phyloP scores from a whole-genome alignment of 169 alveolate species.

The Plasmodium cynomolgi region DNA sequence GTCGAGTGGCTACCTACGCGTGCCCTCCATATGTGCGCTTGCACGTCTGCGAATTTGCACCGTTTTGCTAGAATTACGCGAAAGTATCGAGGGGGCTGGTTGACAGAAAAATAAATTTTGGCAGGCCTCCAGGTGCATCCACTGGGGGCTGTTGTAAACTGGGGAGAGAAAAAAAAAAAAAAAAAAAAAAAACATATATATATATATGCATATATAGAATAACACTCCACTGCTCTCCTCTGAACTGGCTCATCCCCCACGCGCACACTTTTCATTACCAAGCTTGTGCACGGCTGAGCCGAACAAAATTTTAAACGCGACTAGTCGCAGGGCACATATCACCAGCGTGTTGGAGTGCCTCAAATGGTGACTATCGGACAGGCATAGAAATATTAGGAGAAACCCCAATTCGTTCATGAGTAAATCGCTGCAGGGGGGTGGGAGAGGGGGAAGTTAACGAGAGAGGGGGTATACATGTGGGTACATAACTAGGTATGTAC shows the following conservation, averaged over 20 bases:
- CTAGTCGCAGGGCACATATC: slow-evolving; percentile 45
- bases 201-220: not conserved
- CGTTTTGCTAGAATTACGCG: slow-evolving; percentile 20
- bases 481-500: not conserved
- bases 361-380: slow-evolving; percentile 48
- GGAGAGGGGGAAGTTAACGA: not conserved
- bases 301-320: slow-evolving; percentile 54
- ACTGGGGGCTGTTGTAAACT: slow-evolving; percentile 36
- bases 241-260: not conserved
- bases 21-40: not conserved
- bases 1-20: not conserved
- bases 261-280: slow-evolving; percentile 11
- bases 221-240: not conserved
- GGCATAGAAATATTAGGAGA: slow-evolving; percentile 51
- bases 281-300: slow-evolving; percentile 58
- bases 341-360: slow-evolving; percentile 60
- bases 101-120: slow-evolving; percentile 60
- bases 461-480: not conserved
- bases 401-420: slow-evolving; percentile 71
- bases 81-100: slow-evolving; percentile 60
- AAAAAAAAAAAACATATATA: not conserved
- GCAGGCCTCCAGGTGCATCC: slow-evolving; percentile 59
- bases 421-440: slow-evolving; percentile 33
- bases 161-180: not conserved
- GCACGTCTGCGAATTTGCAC: not conserved